phyloP scores from a whole-genome alignment of 805 yeast genomes.

The Suhomyces kilbournensis region DNA sequence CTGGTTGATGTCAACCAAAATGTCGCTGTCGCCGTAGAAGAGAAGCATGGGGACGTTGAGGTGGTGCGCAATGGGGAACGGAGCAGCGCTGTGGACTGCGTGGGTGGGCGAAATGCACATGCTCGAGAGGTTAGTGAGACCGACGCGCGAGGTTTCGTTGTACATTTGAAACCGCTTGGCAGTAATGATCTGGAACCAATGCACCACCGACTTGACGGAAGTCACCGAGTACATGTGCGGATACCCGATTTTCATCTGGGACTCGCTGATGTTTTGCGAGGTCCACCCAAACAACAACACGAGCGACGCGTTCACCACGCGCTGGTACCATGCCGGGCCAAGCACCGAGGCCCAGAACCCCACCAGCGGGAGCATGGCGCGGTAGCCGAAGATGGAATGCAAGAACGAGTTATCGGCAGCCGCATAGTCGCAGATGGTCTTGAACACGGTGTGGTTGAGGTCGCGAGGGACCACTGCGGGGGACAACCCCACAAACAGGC shows the following conservation, averaged over 20 bases:
- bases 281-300: conserved; percentile 27
- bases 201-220: conserved; percentile 26
- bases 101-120: conserved; percentile 14
- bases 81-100: conserved; percentile 20
- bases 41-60: conserved; percentile 26
- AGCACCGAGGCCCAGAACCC: conserved; percentile 25
- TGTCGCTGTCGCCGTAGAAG: conserved; percentile 28
- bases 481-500: conserved; percentile 26
- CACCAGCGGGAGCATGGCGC: conserved; percentile 29
- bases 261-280: conserved; percentile 18
- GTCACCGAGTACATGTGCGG: conserved; percentile 30
- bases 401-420: conserved; percentile 25
- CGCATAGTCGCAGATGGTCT: conserved; percentile 21
- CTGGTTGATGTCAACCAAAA: conserved; percentile 26
- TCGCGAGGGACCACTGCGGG: conserved; percentile 29
- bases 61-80: conserved; percentile 29
- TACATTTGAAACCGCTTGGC: conserved; percentile 31
- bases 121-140: conserved; percentile 20
- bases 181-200: conserved; percentile 33
- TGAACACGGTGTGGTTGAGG: conserved; percentile 22
- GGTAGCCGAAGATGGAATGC: conserved; percentile 23
- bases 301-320: conserved; percentile 23
- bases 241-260: conserved; percentile 27
- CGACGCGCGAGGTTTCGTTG: conserved; percentile 25
- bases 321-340: conserved; percentile 21